Percentiles rank a stretch among this genome's conserved stretches.
Conservation (phyloP, 2,329 filamentous ascomycete genomes). For the Colletotrichum sp. region DNA sequence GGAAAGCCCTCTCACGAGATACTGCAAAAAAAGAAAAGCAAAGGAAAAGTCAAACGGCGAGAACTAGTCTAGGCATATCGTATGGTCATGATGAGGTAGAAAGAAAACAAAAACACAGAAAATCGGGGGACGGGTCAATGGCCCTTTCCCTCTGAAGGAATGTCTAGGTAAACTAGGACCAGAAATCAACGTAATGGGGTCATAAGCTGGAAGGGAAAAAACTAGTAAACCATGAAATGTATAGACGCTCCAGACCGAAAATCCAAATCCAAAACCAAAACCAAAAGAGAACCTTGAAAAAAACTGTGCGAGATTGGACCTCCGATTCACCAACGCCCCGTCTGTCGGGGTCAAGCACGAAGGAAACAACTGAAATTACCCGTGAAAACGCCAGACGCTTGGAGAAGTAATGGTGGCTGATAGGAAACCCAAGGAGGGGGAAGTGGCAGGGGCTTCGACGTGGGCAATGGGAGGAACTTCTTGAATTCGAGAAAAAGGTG, state of each 20-base stretch:
- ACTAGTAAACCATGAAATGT: background rate
- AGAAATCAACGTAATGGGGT: background rate
- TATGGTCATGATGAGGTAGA: background rate
- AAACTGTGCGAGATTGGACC: background rate
- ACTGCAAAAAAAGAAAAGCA: background rate
- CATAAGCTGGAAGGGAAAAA: background rate
- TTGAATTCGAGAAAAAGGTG: slow-evolving; percentile 19
- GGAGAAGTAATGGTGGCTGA: background rate
- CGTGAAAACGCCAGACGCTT: background rate
- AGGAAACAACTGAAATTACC: background rate
- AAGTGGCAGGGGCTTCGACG: background rate
- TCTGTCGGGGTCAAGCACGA: background rate
- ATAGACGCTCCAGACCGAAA: background rate
- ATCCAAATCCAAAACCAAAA: background rate
- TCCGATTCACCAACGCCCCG: background rate
- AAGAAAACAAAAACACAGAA: background rate
- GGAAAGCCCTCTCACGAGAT: background rate
- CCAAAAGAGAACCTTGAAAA: background rate
- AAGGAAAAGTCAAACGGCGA: background rate
- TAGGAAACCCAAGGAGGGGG: background rate
- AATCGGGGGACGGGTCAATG: background rate
- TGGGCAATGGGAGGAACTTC: slow-evolving; percentile 10
- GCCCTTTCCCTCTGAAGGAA: background rate
- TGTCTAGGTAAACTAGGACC: background rate
- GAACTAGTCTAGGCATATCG: background rate